Percentiles rank a stretch among this genome's conserved stretches.
Conservation (phyloP, 179 eudicot species). For the Actinidia polygama region DNA sequence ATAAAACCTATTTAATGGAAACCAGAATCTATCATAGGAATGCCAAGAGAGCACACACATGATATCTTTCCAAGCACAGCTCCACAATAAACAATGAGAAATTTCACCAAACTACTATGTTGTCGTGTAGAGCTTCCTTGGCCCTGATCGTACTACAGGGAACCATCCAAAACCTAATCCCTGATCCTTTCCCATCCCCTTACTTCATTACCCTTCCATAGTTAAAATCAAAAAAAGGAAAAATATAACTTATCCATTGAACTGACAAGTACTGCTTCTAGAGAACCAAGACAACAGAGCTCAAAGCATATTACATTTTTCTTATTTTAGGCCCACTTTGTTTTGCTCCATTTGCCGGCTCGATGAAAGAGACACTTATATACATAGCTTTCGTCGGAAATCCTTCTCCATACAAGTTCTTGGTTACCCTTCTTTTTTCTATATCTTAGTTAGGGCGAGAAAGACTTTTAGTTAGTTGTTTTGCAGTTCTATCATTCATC, state of each 20-base stretch:
- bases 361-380: no score
- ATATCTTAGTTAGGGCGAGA: no score
- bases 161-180: neutral
- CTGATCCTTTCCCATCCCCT: neutral
- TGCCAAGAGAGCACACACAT: neutral
- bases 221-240: neutral
- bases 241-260: neutral
- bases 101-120: neutral
- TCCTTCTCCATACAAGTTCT: no score
- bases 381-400: no score
- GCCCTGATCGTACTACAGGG: neutral
- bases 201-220: neutral
- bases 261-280: slow-evolving; percentile 4
- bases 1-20: slow-evolving; percentile 6
- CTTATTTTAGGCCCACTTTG: no score
- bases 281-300: neutral
- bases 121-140: neutral
- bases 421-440: no score
- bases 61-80: neutral
- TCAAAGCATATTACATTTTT: neutral
- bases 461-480: no score
- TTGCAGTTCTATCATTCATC: no score
- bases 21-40: neutral
- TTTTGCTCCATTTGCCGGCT: no score
- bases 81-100: neutral